Conservation (phyloP, 108 stramenopile species). For the Epithemia pelagica region DNA sequence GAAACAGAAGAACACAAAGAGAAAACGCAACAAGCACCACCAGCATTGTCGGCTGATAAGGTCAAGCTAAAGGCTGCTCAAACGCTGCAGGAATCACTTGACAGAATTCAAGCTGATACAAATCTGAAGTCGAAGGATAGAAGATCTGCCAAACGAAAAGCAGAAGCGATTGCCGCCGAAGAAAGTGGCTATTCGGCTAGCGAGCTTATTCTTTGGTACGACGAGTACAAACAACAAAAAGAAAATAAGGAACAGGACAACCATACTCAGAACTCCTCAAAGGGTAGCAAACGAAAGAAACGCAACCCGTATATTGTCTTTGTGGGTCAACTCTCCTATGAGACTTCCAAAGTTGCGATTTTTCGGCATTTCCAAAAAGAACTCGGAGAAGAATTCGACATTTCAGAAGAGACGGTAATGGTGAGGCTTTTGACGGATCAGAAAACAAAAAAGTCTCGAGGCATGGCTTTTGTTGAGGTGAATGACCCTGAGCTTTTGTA, state of each 20-base stretch:
- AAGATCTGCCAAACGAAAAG: constrained; percentile 65
- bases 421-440: constrained; percentile 80
- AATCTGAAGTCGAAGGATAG: constrained; percentile 59
- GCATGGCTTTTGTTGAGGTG: constrained; percentile 86
- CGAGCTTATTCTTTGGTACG: constrained; percentile 40
- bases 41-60: constrained; percentile 2
- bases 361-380: constrained; percentile 55
- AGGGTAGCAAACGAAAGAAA: constrained; percentile 2
- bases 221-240: constrained; percentile 10
- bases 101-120: constrained; percentile 32
- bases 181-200: constrained; percentile 32
- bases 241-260: constrained; percentile 5
- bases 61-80: constrained; percentile 10
- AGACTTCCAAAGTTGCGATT: constrained; percentile 67
- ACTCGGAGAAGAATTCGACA: constrained; percentile 29
- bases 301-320: constrained; percentile 80
- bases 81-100: constrained; percentile 25
- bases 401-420: constrained; percentile 35
- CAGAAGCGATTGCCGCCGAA: constrained; percentile 64
- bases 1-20: not conserved
- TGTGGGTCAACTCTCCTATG: constrained; percentile 83
- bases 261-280: constrained; percentile 6
- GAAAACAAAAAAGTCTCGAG: constrained; percentile 65
- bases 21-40: not conserved
- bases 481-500: constrained; percentile 73